These are phyloP conservation scores for Fusarium sp. DNA, from an alignment of 2,329 filamentous ascomycete genomes.

Conservation along the genomic window DNA sequence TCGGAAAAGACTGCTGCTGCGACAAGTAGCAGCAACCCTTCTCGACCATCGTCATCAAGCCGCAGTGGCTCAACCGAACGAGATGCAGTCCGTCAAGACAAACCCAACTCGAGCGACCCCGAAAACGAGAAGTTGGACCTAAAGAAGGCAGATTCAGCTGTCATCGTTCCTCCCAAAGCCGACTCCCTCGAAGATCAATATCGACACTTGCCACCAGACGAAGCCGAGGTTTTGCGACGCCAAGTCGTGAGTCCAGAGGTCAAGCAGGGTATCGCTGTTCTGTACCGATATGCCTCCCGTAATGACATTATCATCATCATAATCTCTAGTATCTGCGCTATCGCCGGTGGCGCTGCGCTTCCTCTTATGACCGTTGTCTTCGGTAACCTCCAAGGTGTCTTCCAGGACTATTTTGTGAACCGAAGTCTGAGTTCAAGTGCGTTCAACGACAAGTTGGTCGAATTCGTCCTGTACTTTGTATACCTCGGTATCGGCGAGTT, in stretches of 20 bases:
- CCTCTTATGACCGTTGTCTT: conserved; percentile 87
- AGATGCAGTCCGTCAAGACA: conserved; percentile 28
- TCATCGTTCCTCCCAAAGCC: conserved; percentile 46
- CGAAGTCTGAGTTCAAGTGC: conserved; percentile 56
- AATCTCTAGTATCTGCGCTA: conserved; percentile 71
- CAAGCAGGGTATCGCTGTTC: conserved; percentile 70
- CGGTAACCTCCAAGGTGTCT: conserved; percentile 77
- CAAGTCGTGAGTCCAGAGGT: conserved; percentile 75
- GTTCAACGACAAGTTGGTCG: conserved; percentile 70
- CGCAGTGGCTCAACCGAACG: conserved; percentile 50
- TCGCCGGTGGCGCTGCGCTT: conserved; percentile 78
- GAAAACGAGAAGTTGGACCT: conserved; percentile 44
- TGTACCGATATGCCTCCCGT: conserved; percentile 77
- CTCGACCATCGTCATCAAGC: conserved; percentile 50
- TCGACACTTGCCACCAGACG: conserved; percentile 70
- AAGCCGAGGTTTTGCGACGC: conserved; percentile 73
- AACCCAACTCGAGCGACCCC: conserved; percentile 18
- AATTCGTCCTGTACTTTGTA: conserved; percentile 82
- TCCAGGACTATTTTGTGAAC: conserved; percentile 70
- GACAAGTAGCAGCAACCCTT: conserved; percentile 32
- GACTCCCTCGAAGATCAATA: conserved; percentile 64
- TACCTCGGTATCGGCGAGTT: conserved; percentile 88
- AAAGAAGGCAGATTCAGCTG: conserved; percentile 58
- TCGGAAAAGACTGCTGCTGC: conserved; percentile 44
- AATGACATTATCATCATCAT: conserved; percentile 72